A percentile compares a stretch with the other conserved stretches of the same genome.
These are phyloP conservation scores for Stenogyne calaminthoides DNA, from an alignment of 305 asterid species.

Conservation along the genomic window DNA sequence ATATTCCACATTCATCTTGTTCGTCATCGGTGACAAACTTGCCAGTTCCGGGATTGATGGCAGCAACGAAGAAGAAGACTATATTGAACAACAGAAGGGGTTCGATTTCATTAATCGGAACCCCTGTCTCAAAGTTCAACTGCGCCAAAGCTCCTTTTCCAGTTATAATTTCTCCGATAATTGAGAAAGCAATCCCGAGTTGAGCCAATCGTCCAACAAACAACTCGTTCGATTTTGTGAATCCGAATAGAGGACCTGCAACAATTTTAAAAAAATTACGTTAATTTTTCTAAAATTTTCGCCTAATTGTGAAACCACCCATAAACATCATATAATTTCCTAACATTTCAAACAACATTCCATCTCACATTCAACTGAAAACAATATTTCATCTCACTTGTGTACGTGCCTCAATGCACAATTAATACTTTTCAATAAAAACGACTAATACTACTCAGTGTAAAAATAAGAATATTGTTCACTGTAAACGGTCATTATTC, in stretches of 20 bases:
- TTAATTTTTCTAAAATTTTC: no score
- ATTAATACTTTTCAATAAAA: no score
- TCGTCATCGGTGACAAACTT: conserved; percentile 83
- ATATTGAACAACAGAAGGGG: conserved; percentile 89
- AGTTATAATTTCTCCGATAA: conserved; percentile 83
- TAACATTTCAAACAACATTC: no score
- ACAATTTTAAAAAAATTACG: no score
- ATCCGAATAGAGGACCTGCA: conserved; percentile 83
- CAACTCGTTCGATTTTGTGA: conserved; percentile 90
- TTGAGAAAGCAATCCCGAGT: conserved; percentile 85
- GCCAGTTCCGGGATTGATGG: conserved; percentile 94
- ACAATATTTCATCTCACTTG: no score
- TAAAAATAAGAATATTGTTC: no score
- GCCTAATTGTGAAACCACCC: no score
- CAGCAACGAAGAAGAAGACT: conserved; percentile 87
- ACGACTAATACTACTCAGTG: no score
- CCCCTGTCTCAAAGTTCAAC: conserved; percentile 87
- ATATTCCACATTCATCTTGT: background rate
- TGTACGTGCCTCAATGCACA: no score
- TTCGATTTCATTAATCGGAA: conserved; percentile 82
- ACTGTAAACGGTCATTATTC: no score
- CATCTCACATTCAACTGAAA: no score
- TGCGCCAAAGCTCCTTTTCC: conserved; percentile 98
- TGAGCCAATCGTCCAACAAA: conserved; percentile 98
- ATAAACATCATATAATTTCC: no score